phyloP scores from a whole-genome alignment of 2,329 filamentous ascomycete species.

The Ophiostoma tasmaniense region DNA sequence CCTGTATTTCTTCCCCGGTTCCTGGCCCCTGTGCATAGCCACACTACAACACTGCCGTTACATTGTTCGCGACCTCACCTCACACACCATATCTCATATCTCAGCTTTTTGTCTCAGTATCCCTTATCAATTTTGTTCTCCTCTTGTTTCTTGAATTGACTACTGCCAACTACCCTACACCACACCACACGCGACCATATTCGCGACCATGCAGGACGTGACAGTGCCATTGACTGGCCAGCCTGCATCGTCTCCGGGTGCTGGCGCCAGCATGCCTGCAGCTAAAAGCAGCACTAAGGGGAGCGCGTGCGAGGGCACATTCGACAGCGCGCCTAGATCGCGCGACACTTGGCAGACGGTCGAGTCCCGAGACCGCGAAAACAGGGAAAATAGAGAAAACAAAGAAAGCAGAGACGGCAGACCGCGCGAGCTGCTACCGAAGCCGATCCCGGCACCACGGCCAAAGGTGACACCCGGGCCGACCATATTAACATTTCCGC shows the following conservation, averaged over 20 bases:
- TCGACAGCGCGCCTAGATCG: not conserved
- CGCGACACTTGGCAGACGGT: not conserved
- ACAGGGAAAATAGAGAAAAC: not conserved
- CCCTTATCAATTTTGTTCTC: not conserved
- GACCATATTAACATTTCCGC: constrained; percentile 25
- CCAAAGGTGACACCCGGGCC: not conserved
- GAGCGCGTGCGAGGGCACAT: not conserved
- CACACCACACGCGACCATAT: not conserved
- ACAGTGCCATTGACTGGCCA: not conserved
- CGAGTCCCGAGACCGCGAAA: not conserved
- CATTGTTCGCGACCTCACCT: not conserved
- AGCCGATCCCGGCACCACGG: too few relatives aligned
- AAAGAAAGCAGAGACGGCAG: not conserved
- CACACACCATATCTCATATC: not conserved
- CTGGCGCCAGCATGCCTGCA: not conserved
- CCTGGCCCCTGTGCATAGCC: not conserved
- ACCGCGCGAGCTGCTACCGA: not conserved
- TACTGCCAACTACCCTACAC: not conserved
- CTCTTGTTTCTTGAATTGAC: not conserved
- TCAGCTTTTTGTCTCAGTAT: not conserved
- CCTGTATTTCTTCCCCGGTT: not conserved
- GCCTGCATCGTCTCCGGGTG: not conserved
- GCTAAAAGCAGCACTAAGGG: not conserved
- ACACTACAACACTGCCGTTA: not conserved
- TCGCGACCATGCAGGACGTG: not conserved